These are phyloP conservation scores for Acarospora socialis DNA, from an alignment of 2,329 filamentous ascomycete genomes.

Conservation along the genomic window DNA sequence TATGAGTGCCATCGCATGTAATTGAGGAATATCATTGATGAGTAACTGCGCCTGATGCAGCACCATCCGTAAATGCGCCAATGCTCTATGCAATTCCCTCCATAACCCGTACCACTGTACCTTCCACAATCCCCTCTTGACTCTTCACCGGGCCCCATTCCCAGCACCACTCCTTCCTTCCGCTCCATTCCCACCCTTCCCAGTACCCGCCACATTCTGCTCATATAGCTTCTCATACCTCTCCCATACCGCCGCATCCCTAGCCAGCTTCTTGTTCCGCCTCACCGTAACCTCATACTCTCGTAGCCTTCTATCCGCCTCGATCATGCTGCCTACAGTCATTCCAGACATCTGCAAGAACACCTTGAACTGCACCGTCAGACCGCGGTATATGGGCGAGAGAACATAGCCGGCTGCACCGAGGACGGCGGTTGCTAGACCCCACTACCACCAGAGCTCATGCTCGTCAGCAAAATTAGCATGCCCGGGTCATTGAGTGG, in stretches of 20 bases:
- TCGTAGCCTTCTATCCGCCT: slow-evolving; percentile 31
- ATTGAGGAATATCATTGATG: too few relatives aligned
- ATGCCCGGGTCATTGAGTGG: too few relatives aligned
- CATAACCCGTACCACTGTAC: too few relatives aligned
- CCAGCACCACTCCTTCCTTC: slow-evolving; percentile 1
- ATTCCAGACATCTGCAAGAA: slow-evolving; percentile 32
- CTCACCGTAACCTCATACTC: slow-evolving; percentile 32
- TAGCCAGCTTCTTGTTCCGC: slow-evolving; percentile 24
- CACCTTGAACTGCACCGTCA: slow-evolving; percentile 36
- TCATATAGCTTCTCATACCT: slow-evolving; percentile 22
- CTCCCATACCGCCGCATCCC: slow-evolving; percentile 21
- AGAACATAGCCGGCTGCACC: slow-evolving; percentile 28
- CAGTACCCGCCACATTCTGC: slow-evolving; percentile 5
- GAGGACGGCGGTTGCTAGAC: slow-evolving; percentile 18
- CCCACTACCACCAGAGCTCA: too few relatives aligned
- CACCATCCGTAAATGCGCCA: too few relatives aligned
- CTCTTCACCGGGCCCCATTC: too few relatives aligned
- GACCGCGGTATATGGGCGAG: slow-evolving; percentile 29
- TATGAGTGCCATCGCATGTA: too few relatives aligned
- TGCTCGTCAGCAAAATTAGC: too few relatives aligned
- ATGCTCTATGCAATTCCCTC: too few relatives aligned
- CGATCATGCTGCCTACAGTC: slow-evolving; percentile 35
- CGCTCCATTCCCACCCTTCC: not conserved
- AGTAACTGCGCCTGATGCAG: too few relatives aligned
- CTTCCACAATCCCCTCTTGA: too few relatives aligned